Base-by-base conservation (phyloP, 345 rosid species). In the Melaleuca alternifolia region DNA sequence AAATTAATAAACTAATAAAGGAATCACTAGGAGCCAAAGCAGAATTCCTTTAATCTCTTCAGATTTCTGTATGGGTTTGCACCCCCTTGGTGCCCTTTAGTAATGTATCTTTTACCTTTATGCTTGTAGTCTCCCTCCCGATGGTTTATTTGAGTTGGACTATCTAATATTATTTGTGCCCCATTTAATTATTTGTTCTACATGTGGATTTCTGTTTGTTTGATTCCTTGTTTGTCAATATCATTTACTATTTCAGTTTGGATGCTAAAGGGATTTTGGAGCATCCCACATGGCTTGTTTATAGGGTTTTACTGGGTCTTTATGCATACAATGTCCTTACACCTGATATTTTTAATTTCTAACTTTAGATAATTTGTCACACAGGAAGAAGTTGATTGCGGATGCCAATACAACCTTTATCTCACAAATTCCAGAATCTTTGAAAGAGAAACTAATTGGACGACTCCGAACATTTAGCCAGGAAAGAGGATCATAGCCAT, bases 351-450 rank as follows among this genome's bases (percentile, higher is more conserved):
- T 65, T 30, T 52, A 53, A 33, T 33, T 71, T 71, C 44, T 71
- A 37, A 37, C 46, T 75, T 75, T 86, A 10, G 46, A 50, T 86
- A 21, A 46, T 28, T 54, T 79, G 48, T 52, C 65, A 41, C 37
- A 92, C 94, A 96, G 99, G 96, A 93, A 92, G 89, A 85, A 84
- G 90, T 88, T 98, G 93, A 92, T 94, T 41, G 91, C 88, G 82
- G 95, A 95, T 87, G 97, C 95, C 89, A 94, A 91, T 89, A 50
- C 91, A 84, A 88, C 89, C 30, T 92, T 92, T 76, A 91, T 88
- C 85, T 87, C 94, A 9, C 89, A 93, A 88, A 92, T 98, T 71
- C 99, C 99, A 0, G 95, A 93, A 79, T 90, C 94, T 33, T 85
- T 98, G 89, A 98, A 94, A 90, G 95, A 94, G 88, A 91, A 93